phyloP scores from a whole-genome alignment of 768 basidiomycete genomes.

The Leucosporidium yakuticum region DNA sequence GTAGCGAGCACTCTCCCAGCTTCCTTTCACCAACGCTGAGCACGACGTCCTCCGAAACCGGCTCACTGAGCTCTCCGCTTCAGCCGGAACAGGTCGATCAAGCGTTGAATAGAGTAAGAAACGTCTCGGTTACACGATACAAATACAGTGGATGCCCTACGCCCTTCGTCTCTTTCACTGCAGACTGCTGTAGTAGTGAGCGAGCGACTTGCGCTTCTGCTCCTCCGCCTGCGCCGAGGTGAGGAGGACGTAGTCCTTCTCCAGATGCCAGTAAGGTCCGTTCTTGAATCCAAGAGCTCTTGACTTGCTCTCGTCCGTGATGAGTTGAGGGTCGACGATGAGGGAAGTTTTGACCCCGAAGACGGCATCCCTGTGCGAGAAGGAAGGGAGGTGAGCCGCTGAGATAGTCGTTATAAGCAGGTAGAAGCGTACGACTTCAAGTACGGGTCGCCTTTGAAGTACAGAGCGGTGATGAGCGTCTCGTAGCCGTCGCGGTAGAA shows the following conservation, averaged over 20 bases:
- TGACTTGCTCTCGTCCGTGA: conserved; percentile 57
- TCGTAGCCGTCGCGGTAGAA: conserved; percentile 60
- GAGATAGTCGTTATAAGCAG: background rate
- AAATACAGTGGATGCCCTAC: no score
- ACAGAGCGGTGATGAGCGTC: conserved; percentile 66
- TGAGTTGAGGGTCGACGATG: conserved; percentile 57
- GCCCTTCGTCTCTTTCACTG: background rate
- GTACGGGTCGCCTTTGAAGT: conserved; percentile 63
- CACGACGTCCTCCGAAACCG: no score
- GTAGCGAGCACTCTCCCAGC: no score
- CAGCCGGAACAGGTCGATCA: no score
- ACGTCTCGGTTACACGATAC: no score
- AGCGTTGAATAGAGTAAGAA: no score
- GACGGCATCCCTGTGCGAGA: conserved; percentile 53
- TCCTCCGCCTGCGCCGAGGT: conserved; percentile 47
- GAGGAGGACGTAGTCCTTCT: conserved; percentile 50
- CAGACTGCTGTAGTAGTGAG: conserved; percentile 19
- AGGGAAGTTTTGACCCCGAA: conserved; percentile 76
- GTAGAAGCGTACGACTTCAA: conserved; percentile 41
- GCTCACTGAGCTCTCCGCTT: no score
- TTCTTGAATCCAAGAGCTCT: conserved; percentile 52
- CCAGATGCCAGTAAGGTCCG: conserved; percentile 51
- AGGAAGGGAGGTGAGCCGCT: background rate
- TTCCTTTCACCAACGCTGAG: no score
- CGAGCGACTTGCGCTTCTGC: conserved; percentile 10